Percentiles rank a stretch among this genome's conserved stretches.
Evolutionary conservation across 306 rosid species (phyloP).

Genomic region (Malus domestica): ASM211411v1 NC_041800.1:4626501-4627000

Average conservation of each 20-base stretch:
- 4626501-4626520: constrained; percentile 53
- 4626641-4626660: constrained; percentile 20
- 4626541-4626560: constrained; percentile 66
- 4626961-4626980: constrained; percentile 67
- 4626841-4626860: background rate
- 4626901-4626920: constrained; percentile 90
- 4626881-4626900: constrained; percentile 75
- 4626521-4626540: constrained; percentile 42
- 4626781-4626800: constrained; percentile 25
- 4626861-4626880: constrained; percentile 13
- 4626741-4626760: constrained; percentile 92
- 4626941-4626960: constrained; percentile 95
- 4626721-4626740: constrained; percentile 78
- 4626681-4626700: constrained; percentile 52
- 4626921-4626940: constrained; percentile 97
- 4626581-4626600: constrained; percentile 12
- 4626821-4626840: constrained; percentile 10
- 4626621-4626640: constrained; percentile 11
- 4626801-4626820: constrained; percentile 4
- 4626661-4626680: constrained; percentile 28
- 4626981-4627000: constrained; percentile 45
- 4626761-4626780: constrained; percentile 90
- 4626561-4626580: constrained; percentile 70
- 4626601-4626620: constrained; percentile 14
- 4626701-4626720: constrained; percentile 80